A percentile compares a stretch with the other conserved stretches of the same genome.
These are phyloP conservation scores for Immersiporthe knoxdaviesiana DNA, from an alignment of 2,329 filamentous ascomycete genomes.

Conservation along the genomic window DNA sequence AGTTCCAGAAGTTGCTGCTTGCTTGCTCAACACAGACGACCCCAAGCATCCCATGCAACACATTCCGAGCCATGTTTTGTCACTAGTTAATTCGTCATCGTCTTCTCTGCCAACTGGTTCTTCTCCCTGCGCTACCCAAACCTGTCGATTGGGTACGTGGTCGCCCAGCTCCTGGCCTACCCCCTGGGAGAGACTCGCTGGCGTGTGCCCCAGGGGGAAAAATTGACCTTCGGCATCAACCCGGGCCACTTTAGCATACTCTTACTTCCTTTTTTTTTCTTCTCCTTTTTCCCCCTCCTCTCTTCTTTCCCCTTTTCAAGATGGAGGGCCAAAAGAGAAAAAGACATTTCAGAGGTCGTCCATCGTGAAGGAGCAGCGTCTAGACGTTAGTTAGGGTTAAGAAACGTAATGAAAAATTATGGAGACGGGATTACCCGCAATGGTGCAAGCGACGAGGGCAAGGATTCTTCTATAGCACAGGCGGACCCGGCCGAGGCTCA, in stretches of 20 bases:
- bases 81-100: slow-evolving; percentile 37
- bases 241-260: slow-evolving; percentile 38
- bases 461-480: background rate
- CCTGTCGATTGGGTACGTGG: slow-evolving; percentile 40
- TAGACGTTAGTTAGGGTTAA: background rate
- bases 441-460: slow-evolving; percentile 21
- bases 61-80: slow-evolving; percentile 39
- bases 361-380: background rate
- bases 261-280: too few species aligned
- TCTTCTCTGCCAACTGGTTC: slow-evolving; percentile 42
- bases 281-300: too few species aligned
- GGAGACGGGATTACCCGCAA: slow-evolving; percentile 23
- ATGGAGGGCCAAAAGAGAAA: background rate
- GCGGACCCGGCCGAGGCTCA: background rate
- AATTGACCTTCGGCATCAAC: slow-evolving; percentile 36
- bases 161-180: slow-evolving; percentile 42
- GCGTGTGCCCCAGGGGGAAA: slow-evolving; percentile 33
- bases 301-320: background rate
- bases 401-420: slow-evolving; percentile 25
- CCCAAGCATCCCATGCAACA: slow-evolving; percentile 39
- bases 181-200: slow-evolving; percentile 39
- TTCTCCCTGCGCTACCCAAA: slow-evolving; percentile 43
- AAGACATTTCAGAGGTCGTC: background rate
- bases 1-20: slow-evolving; percentile 44
- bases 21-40: slow-evolving; percentile 41